Evolutionary conservation across 2,329 filamentous ascomycete species (phyloP), one percentile per base, ranked within the genome.

Genomic region (Lasiodiplodia gonubiensis): DNA sequence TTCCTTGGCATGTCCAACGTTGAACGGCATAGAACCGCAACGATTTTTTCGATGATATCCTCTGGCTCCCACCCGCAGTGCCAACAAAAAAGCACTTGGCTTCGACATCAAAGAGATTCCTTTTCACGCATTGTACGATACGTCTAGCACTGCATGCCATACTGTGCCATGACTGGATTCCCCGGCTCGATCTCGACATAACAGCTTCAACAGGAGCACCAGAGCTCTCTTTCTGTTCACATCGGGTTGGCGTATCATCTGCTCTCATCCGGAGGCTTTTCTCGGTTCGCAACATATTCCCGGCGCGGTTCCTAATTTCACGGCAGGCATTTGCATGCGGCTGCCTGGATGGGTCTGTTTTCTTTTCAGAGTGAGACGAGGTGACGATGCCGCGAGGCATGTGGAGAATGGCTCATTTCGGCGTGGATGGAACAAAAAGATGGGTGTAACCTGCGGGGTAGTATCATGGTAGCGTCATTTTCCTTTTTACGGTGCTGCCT

Each of bases 121-220:
- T n/a, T 53, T 66, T 60, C 46, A 60, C 46, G 64, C 54, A 67
- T 60, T 67, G 64, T 67, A 67, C 64, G 64, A 67, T 67, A 67
- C 23, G 64, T 30, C 64, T 59, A 60, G 46, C 42, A 30, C 64
- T 42, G 64, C 53, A 67, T 67, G 60, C 54, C 42, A 25, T 57
- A 42, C 33, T 52, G 23, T 59, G 33, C 54, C 48, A 51, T 46
- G 53, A n/a, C 52, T n/a, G 42, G 64, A 59, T 54, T 14, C 7
- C 21, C 30, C 23, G 3, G 42, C 42, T 54, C 54, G 30, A 52
- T 27, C 30, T 39, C 64, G 54, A 67, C 27, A 59, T 66, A 66
- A 21, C 46, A 52, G 54, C 64, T 60, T 57, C 33, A 53, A 37
- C 30, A 14, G 11, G 59, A 48, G 27, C 27, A 51, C 37, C 25